phyloP scores from a whole-genome alignment of 352 stramenopile species.

The Phytophthora tubulina region DNA sequence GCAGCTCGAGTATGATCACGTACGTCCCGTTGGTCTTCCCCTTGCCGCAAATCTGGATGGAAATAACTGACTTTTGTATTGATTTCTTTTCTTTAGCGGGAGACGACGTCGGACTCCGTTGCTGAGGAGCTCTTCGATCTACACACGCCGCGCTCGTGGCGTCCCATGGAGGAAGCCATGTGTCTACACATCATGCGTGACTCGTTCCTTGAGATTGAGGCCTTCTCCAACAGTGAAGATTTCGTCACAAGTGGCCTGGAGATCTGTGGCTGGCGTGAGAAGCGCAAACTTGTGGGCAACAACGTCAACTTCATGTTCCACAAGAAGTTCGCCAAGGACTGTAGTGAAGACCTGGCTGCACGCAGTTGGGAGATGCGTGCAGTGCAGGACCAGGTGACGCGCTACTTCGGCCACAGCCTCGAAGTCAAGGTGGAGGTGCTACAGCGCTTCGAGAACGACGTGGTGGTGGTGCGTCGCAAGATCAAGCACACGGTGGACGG shows the following conservation, averaged over 20 bases:
- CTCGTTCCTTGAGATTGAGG: conserved; percentile 61
- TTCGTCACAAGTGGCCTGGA: conserved; percentile 62
- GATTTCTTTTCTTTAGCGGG: conserved; percentile 35
- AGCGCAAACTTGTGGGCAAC: conserved; percentile 63
- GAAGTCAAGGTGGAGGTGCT: conserved; percentile 63
- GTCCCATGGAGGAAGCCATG: conserved; percentile 48
- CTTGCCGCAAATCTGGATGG: conserved; percentile 1
- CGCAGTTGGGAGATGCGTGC: conserved; percentile 68
- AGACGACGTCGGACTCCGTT: conserved; percentile 39
- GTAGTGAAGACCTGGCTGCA: conserved; percentile 56
- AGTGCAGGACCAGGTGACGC: conserved; percentile 61
- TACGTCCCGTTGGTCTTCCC: conserved; percentile 35
- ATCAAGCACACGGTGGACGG: conserved; percentile 64
- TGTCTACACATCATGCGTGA: conserved; percentile 60
- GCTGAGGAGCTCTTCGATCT: conserved; percentile 43
- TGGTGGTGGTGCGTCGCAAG: conserved; percentile 64
- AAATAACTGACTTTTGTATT: conserved; percentile 8
- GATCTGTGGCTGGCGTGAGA: conserved; percentile 70
- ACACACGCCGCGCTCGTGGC: conserved; percentile 44
- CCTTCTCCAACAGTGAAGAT: conserved; percentile 57
- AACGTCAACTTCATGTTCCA: conserved; percentile 73
- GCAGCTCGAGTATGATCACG: conserved; percentile 68
- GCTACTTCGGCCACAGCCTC: conserved; percentile 66
- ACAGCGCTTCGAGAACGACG: conserved; percentile 60
- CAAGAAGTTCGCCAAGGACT: conserved; percentile 63